phyloP scores from a whole-genome alignment of 164 flowering plant species.

The Dillenia turbinata region DNA sequence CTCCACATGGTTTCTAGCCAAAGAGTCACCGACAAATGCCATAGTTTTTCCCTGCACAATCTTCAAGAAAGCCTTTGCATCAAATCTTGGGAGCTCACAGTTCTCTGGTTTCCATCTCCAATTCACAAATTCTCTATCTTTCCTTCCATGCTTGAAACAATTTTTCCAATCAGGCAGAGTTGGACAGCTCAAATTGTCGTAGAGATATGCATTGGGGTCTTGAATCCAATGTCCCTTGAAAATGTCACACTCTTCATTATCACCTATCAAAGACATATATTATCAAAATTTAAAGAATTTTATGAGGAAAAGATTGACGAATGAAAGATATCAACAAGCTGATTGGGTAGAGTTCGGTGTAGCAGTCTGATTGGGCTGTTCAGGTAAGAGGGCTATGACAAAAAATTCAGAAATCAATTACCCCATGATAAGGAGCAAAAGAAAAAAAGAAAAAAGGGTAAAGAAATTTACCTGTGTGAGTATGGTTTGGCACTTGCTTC shows the following conservation, averaged over 20 bases:
- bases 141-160: slow-evolving; percentile 36
- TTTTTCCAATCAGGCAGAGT: slow-evolving; percentile 27
- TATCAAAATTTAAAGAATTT: background rate
- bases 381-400: too few relatives aligned
- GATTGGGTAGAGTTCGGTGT: too few relatives aligned
- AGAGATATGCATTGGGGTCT: slow-evolving; percentile 19
- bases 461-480: slow-evolving; percentile 10
- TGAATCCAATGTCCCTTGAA: slow-evolving; percentile 36
- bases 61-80: slow-evolving; percentile 17
- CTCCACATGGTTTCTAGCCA: slow-evolving; percentile 45
- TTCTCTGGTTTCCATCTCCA: slow-evolving; percentile 50
- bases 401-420: background rate
- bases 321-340: background rate
- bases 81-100: slow-evolving; percentile 35
- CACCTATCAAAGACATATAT: background rate
- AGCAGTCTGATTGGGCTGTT: too few relatives aligned
- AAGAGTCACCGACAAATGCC: slow-evolving; percentile 42
- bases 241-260: slow-evolving; percentile 28
- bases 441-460: background rate
- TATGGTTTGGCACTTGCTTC: background rate
- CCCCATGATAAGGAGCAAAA: background rate
- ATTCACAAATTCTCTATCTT: slow-evolving; percentile 22
- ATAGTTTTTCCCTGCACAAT: slow-evolving; percentile 27
- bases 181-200: slow-evolving; percentile 30
- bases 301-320: background rate